A percentile compares a stretch with the other conserved stretches of the same genome.
phyloP scores from a whole-genome alignment of 306 rosid species.

The Cicer bijugum region DNA sequence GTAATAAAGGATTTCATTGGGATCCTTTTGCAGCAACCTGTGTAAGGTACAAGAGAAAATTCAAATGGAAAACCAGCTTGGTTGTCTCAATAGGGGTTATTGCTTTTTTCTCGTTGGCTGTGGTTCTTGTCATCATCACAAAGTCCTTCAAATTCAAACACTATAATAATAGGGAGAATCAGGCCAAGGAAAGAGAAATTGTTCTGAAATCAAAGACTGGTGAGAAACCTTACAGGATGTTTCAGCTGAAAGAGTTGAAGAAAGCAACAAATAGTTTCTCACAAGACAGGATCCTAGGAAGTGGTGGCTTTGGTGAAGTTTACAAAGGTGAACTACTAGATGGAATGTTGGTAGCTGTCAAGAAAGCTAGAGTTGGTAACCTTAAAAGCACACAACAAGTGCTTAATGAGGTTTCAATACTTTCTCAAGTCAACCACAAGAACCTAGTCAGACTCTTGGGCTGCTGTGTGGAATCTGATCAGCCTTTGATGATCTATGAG shows the following conservation, averaged over 20 bases:
- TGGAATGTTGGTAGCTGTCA: conserved; percentile 81
- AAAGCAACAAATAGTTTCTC: conserved; percentile 83
- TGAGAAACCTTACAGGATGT: conserved; percentile 67
- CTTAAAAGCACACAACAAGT: conserved; percentile 89
- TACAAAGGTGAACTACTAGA: conserved; percentile 82
- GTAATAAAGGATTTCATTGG: conserved; percentile 68
- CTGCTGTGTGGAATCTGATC: conserved; percentile 83
- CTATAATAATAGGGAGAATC: conserved; percentile 47
- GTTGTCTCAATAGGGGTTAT: conserved; percentile 54
- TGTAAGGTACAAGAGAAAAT: conserved; percentile 52
- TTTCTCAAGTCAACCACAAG: conserved; percentile 92
- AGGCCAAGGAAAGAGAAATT: conserved; percentile 65
- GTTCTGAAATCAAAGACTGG: conserved; percentile 58
- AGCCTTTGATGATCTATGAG: conserved; percentile 91
- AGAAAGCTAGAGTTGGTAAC: conserved; percentile 86
- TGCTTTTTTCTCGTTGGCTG: conserved; percentile 56
- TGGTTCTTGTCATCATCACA: conserved; percentile 48
- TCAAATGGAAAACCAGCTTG: conserved; percentile 51
- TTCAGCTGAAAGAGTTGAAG: conserved; percentile 75
- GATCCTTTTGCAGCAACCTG: conserved; percentile 64
- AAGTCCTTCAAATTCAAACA: conserved; percentile 52
- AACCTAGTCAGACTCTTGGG: conserved; percentile 86
- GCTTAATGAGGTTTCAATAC: conserved; percentile 88
- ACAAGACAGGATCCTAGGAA: conserved; percentile 66
- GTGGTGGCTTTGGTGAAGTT: conserved; percentile 94